phyloP scores from a whole-genome alignment of 2,329 filamentous ascomycete genomes.

The Verruconis gallopava region DNA sequence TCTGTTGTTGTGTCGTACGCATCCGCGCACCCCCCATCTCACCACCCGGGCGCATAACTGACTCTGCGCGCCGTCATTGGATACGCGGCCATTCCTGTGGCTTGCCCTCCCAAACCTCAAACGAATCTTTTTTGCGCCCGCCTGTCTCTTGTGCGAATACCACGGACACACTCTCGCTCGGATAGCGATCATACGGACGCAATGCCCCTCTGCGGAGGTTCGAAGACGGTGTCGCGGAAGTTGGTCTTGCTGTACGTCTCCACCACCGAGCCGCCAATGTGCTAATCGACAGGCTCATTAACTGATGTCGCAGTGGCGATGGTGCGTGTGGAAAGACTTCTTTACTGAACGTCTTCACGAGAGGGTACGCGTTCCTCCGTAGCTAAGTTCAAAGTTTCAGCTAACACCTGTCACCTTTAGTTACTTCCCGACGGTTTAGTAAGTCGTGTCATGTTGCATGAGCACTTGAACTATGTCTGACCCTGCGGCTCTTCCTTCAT shows the following conservation, averaged over 20 bases:
- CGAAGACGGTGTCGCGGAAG: constrained; percentile 82
- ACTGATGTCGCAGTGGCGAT: constrained; percentile 53
- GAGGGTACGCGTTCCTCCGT: constrained; percentile 51
- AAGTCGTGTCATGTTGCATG: too few relatives aligned
- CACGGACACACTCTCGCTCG: too few relatives aligned
- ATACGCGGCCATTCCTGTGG: background rate
- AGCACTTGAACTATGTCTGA: constrained; percentile 2
- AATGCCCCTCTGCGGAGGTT: constrained; percentile 22
- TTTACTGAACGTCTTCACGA: constrained; percentile 92
- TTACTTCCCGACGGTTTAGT: constrained; percentile 96
- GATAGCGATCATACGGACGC: too few relatives aligned
- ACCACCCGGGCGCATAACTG: background rate
- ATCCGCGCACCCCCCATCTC: too few relatives aligned
- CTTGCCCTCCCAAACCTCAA: background rate
- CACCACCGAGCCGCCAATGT: constrained; percentile 6
- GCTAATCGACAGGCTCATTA: constrained; percentile 9
- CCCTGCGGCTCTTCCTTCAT: constrained; percentile 13
- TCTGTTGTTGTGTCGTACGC: too few relatives aligned
- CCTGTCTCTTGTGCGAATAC: too few relatives aligned
- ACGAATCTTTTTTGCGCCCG: background rate
- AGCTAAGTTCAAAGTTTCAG: constrained; percentile 7
- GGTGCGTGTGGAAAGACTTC: constrained; percentile 97
- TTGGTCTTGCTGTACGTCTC: constrained; percentile 72
- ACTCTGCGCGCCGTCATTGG: background rate
- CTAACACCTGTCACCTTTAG: constrained; percentile 30